These are phyloP conservation scores for Stipa capillata DNA, from an alignment of 176 grass and related monocot species.

Conservation along the genomic window DNA sequence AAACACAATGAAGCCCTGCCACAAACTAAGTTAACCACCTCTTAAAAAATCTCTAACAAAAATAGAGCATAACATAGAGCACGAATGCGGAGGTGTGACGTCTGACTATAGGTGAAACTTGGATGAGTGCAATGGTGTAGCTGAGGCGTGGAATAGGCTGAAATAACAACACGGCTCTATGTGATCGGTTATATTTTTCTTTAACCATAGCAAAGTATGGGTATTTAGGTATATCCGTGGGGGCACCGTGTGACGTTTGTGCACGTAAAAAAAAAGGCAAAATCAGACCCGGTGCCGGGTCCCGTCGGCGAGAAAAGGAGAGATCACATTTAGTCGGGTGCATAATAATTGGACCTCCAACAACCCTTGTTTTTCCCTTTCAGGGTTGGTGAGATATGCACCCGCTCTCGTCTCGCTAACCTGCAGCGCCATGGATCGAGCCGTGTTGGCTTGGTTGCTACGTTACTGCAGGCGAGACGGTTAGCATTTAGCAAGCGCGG, in stretches of 20 bases:
- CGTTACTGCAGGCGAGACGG: not conserved
- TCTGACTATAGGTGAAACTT: too few species aligned
- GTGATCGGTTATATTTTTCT: too few species aligned
- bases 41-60: too few species aligned
- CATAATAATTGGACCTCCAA: not conserved
- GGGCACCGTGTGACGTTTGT: not conserved
- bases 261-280: not conserved
- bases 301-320: not conserved
- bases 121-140: too few species aligned
- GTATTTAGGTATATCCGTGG: too few species aligned
- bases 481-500: not conserved
- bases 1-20: too few species aligned
- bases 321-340: not conserved
- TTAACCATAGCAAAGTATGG: too few species aligned
- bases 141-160: too few species aligned
- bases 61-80: too few species aligned
- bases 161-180: too few species aligned
- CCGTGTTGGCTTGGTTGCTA: not conserved
- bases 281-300: not conserved
- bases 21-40: too few species aligned
- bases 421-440: not conserved
- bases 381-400: conserved; percentile 24
- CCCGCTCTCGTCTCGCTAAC: not conserved
- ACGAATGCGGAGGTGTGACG: too few species aligned
- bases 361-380: not conserved